Conservation (phyloP, 495 filamentous ascomycete species). For the Hypoxylon cercidicola region DNA sequence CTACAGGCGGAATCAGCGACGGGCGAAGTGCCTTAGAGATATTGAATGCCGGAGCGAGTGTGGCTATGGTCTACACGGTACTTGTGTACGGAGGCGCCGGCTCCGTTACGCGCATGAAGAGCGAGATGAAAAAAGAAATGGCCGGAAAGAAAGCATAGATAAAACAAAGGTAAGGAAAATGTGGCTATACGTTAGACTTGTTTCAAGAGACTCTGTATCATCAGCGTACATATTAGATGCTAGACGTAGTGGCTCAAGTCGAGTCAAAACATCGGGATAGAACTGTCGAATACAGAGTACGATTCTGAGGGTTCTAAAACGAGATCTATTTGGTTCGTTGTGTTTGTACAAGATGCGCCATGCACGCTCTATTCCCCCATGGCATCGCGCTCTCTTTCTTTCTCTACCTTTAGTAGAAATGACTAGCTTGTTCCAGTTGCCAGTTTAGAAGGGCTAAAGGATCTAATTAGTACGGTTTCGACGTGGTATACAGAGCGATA, state of each 20-base stretch:
- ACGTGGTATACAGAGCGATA: not conserved
- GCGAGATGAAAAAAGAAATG: constrained; percentile 74
- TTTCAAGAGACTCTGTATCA: constrained; percentile 25
- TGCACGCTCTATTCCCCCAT: constrained; percentile 33
- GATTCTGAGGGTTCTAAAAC: constrained; percentile 18
- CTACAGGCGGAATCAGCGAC: constrained; percentile 87
- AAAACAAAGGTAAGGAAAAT: not conserved
- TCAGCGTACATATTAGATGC: constrained; percentile 32
- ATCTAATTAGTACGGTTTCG: not conserved
- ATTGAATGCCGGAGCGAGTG: constrained; percentile 84
- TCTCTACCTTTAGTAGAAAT: constrained; percentile 20
- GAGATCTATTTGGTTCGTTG: constrained; percentile 45
- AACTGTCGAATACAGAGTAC: constrained; percentile 16
- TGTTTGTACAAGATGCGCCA: constrained; percentile 40
- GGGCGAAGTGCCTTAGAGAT: constrained; percentile 82
- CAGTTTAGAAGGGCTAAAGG: constrained; percentile 57
- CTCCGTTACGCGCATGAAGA: constrained; percentile 85
- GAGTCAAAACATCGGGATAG: constrained; percentile 13
- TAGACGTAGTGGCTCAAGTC: constrained; percentile 27
- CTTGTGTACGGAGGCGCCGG: constrained; percentile 88
- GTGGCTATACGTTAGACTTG: not conserved
- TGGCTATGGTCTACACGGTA: constrained; percentile 85
- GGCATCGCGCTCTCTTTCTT: constrained; percentile 15
- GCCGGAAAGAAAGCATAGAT: constrained; percentile 22
- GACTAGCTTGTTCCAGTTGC: constrained; percentile 15